phyloP scores from a whole-genome alignment of 1,139 yeast species.

The Pneumocystis wakefieldiae region DNA sequence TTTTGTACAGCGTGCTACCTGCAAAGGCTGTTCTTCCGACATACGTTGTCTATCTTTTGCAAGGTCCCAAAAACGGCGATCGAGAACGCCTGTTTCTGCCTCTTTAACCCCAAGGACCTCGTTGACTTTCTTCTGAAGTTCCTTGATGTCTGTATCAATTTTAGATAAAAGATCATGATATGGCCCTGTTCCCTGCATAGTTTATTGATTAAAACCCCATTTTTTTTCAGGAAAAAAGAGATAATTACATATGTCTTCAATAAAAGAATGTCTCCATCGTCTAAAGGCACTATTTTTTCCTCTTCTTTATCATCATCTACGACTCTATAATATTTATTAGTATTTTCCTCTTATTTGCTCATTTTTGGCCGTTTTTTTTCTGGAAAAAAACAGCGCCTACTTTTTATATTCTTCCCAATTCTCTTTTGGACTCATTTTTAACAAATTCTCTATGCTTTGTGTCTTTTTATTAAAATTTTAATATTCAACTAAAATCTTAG shows the following conservation, averaged over 20 bases:
- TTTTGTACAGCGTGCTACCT: constrained; percentile 96
- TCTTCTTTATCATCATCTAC: constrained; percentile 49
- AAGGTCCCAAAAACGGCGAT: constrained; percentile 94
- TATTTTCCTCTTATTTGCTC: not conserved
- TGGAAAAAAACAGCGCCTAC: constrained; percentile 35
- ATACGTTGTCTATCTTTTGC: constrained; percentile 90
- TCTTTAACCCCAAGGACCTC: constrained; percentile 39
- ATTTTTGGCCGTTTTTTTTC: not conserved
- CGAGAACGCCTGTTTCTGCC: constrained; percentile 88
- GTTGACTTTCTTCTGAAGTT: constrained; percentile 69
- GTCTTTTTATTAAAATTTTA: not conserved
- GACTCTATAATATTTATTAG: constrained; percentile 17
- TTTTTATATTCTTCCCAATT: constrained; percentile 91
- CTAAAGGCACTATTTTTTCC: constrained; percentile 69
- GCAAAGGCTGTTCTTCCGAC: constrained; percentile 88
- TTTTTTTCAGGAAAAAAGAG: not conserved
- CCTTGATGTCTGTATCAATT: constrained; percentile 73
- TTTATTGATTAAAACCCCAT: not conserved
- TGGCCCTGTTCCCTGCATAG: constrained; percentile 73
- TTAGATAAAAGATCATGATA: constrained; percentile 67
- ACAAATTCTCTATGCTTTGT: not conserved
- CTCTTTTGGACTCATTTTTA: constrained; percentile 61
- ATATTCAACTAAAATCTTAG: not conserved
- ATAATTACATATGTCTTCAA: constrained; percentile 57
- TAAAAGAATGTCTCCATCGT: constrained; percentile 95